These are phyloP conservation scores for Xenosphaeropsis pyriputrescens DNA, from an alignment of 2,329 filamentous ascomycete genomes.

Conservation along the genomic window DNA sequence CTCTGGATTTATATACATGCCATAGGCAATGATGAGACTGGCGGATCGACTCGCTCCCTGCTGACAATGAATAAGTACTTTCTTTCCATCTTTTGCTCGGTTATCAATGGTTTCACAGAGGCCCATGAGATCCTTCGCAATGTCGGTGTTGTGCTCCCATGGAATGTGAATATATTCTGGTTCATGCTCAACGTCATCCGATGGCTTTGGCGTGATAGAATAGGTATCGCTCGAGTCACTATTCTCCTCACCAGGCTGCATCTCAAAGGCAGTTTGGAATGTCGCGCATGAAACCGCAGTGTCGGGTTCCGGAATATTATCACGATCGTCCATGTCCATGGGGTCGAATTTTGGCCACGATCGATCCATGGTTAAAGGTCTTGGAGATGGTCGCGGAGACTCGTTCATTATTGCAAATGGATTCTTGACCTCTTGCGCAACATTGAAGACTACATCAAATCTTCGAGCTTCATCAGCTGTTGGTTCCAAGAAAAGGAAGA, in stretches of 20 bases:
- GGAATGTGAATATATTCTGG: conserved; percentile 80
- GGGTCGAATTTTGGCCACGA: conserved; percentile 16
- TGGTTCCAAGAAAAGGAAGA: conserved; percentile 70
- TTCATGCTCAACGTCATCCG: conserved; percentile 24
- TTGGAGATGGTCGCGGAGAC: conserved; percentile 13
- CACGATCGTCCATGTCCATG: conserved; percentile 15
- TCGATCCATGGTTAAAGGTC: conserved; percentile 1
- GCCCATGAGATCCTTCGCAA: conserved; percentile 59
- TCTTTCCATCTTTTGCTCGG: conserved; percentile 58
- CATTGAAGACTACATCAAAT: conserved; percentile 77
- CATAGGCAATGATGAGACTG: conserved; percentile 76
- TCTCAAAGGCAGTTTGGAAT: conserved; percentile 47
- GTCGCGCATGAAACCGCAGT: conserved; percentile 42
- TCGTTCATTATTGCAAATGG: conserved; percentile 37
- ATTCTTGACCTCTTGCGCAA: conserved; percentile 68
- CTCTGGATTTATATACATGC: conserved; percentile 63
- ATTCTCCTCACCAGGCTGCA: conserved; percentile 20
- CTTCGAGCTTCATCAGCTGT: conserved; percentile 61
- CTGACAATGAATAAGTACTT: conserved; percentile 71
- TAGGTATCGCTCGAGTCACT: conserved; percentile 13
- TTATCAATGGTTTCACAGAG: conserved; percentile 67
- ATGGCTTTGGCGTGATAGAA: conserved; percentile 43
- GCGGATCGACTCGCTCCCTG: conserved; percentile 77
- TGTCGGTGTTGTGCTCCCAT: conserved; percentile 83
- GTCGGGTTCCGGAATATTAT: conserved; percentile 23